Evolutionary conservation across 1,139 yeast genomes (phyloP).

Genomic region (Saccharomycopsis hybrid): DNA sequence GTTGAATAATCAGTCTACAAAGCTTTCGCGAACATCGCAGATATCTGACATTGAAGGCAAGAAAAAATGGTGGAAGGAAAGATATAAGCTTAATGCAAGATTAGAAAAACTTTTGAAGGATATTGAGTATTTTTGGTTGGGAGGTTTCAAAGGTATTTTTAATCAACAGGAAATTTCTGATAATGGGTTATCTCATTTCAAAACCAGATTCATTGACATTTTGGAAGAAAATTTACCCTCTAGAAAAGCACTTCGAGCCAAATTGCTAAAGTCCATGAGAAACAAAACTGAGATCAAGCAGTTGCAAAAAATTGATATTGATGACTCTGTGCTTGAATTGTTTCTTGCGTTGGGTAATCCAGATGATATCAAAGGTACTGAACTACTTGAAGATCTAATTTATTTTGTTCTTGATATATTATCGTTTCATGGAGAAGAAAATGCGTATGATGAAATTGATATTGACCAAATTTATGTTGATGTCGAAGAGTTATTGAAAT

Average conservation of each 20-base stretch:
- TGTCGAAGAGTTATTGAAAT: slow-evolving; percentile 39
- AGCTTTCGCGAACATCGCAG: slow-evolving; percentile 19
- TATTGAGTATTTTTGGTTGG: slow-evolving; percentile 68
- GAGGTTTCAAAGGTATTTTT: slow-evolving; percentile 71
- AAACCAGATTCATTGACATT: slow-evolving; percentile 33
- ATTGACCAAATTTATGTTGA: slow-evolving; percentile 47
- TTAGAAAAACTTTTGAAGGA: slow-evolving; percentile 47
- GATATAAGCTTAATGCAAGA: slow-evolving; percentile 56
- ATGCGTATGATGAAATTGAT: slow-evolving; percentile 60
- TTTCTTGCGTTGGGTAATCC: slow-evolving; percentile 44
- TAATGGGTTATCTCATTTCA: slow-evolving; percentile 28
- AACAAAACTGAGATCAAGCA: neutral
- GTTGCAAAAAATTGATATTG: slow-evolving; percentile 33
- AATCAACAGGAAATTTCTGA: slow-evolving; percentile 25
- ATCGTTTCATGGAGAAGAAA: slow-evolving; percentile 56
- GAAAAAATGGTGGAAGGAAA: slow-evolving; percentile 68
- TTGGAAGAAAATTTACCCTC: slow-evolving; percentile 31
- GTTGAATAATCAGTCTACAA: slow-evolving; percentile 57
- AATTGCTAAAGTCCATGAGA: neutral
- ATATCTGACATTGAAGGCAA: slow-evolving; percentile 43
- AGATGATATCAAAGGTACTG: slow-evolving; percentile 31
- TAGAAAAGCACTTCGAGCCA: slow-evolving; percentile 21
- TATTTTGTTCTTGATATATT: slow-evolving; percentile 55
- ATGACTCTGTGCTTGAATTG: slow-evolving; percentile 44
- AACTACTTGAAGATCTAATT: slow-evolving; percentile 56